Base-by-base conservation (phyloP, 2,329 filamentous ascomycete genomes). In the Arthrinium puccinioides region DNA sequence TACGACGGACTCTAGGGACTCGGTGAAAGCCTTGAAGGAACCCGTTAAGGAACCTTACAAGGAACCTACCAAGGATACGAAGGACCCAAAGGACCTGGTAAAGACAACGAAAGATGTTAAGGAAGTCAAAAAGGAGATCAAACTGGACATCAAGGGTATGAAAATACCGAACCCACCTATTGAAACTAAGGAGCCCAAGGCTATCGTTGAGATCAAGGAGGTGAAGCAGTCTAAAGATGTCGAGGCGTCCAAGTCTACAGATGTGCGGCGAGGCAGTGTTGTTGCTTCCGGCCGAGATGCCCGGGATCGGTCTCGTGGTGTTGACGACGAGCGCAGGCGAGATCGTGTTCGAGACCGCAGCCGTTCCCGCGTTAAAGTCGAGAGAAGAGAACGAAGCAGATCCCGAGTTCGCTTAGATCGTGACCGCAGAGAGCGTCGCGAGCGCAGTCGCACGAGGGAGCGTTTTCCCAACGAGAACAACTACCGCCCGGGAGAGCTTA, bases 1-100 rank as follows among this genome's bases (percentile, higher is more conserved):
- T 11, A 67, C 62, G 39, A 25, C 44, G 4, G 63, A 65, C 20
- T 37, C 42, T 19, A 64, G 51, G 36, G 60, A 61, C 23, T 33
- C 45, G 6, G 38, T 38, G 9, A 54, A 49, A 25, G 55, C 56
- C 3, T 23, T 27, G 2, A 54, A 55, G 28, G 42, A 45, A 8
- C 19, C 24, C 8, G 48, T 43, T 16, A 44, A 49, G 4, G 26
- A 16, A 9, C 28, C 16, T 8, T 14, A 15, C 3, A 24, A 28
- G 14, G 11, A 20, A n/a, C 14, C 21, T 13, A 18, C 20, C 6
- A 23, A 21, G 26, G n/a, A n/a, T n/a, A n/a, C n/a, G n/a, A 9
- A 26, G 24, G 14, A 9, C 9, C 24, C 9, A 26, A 26, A 26
- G 24, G 9, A 26, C 9, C 9, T n/a, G n/a, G n/a, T n/a, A n/a